phyloP scores from a whole-genome alignment of 1,284 basidiomycete species.

The Tremellales sp. region DNA sequence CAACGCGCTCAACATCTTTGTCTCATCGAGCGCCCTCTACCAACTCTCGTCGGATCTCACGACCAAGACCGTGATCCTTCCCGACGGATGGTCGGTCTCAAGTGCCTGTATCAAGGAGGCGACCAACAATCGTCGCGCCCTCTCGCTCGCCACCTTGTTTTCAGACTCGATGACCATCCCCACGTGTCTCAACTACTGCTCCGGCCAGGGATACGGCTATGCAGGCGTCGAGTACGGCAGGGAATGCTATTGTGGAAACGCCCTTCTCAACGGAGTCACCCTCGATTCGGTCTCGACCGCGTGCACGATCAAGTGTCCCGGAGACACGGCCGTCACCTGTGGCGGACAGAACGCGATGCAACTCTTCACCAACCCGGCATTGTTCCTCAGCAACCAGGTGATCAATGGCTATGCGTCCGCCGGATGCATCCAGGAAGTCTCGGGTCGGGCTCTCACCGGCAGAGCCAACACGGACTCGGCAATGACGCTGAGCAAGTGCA shows the following conservation, averaged over 20 bases:
- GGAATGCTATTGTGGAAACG: conserved; percentile 23
- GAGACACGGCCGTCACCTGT: conserved; percentile 22
- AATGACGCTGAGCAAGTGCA: conserved; percentile 21
- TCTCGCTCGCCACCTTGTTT: conserved; percentile 16
- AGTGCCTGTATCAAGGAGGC: conserved; percentile 20
- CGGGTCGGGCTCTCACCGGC: conserved; percentile 13
- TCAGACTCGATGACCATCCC: conserved; percentile 24
- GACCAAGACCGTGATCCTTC: conserved; percentile 12
- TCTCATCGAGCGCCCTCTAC: conserved; percentile 11
- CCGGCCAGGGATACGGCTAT: conserved; percentile 21
- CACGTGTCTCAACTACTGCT: conserved; percentile 22
- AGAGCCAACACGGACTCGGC: conserved; percentile 2
- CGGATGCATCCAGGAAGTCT: conserved; percentile 19
- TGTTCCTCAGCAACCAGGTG: conserved; percentile 5
- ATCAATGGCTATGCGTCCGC: conserved; percentile 7
- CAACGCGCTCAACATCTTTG: conserved; percentile 18
- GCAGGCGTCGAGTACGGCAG: conserved; percentile 24
- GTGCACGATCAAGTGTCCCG: conserved; percentile 13
- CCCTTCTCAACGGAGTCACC: conserved; percentile 19
- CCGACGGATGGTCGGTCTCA: conserved; percentile 19
- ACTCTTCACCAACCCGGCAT: neutral
- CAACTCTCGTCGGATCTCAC: conserved; percentile 11
- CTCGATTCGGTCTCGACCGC: conserved; percentile 6
- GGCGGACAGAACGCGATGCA: conserved; percentile 20
- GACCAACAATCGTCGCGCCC: conserved; percentile 21